A percentile compares a stretch with the other conserved stretches of the same genome.
phyloP scores from a whole-genome alignment of 257 asterid species.

The Plantago ovata region DNA sequence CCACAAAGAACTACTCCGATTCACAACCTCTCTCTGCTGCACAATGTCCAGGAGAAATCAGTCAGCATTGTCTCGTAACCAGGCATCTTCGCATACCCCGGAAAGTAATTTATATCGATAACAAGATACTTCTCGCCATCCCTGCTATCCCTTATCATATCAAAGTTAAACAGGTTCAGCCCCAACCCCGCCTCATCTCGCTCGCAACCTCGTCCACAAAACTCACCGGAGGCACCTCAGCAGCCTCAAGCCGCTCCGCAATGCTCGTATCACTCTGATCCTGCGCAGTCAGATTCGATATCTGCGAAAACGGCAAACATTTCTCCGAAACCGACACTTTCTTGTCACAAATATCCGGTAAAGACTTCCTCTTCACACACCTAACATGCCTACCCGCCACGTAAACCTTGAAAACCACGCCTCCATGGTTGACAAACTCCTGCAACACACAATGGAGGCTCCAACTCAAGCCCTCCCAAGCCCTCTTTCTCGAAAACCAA shows the following conservation, averaged over 20 bases:
- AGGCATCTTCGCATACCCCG: slow-evolving; percentile 82
- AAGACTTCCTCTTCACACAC: slow-evolving; percentile 66
- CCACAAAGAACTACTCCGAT: slow-evolving; percentile 1
- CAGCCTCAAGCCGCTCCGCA: slow-evolving; percentile 38
- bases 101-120: slow-evolving; percentile 84
- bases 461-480: slow-evolving; percentile 30
- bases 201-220: slow-evolving; percentile 56
- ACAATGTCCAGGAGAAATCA: slow-evolving; percentile 59
- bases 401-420: slow-evolving; percentile 75
- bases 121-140: slow-evolving; percentile 46
- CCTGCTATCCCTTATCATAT: slow-evolving; percentile 61
- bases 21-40: slow-evolving; percentile 24
- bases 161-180: slow-evolving; percentile 76
- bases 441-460: slow-evolving; percentile 65
- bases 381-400: slow-evolving; percentile 62
- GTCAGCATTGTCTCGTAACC: slow-evolving; percentile 54
- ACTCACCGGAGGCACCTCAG: slow-evolving; percentile 48
- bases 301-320: slow-evolving; percentile 58
- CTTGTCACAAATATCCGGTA: slow-evolving; percentile 53
- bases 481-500: slow-evolving; percentile 56
- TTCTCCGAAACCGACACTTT: slow-evolving; percentile 25
- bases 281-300: slow-evolving; percentile 48
- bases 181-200: slow-evolving; percentile 53
- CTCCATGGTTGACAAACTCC: slow-evolving; percentile 88
- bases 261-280: slow-evolving; percentile 34